phyloP scores from a whole-genome alignment of 139 green algal species.

The Chlamydomonas sphaeroides region DNA sequence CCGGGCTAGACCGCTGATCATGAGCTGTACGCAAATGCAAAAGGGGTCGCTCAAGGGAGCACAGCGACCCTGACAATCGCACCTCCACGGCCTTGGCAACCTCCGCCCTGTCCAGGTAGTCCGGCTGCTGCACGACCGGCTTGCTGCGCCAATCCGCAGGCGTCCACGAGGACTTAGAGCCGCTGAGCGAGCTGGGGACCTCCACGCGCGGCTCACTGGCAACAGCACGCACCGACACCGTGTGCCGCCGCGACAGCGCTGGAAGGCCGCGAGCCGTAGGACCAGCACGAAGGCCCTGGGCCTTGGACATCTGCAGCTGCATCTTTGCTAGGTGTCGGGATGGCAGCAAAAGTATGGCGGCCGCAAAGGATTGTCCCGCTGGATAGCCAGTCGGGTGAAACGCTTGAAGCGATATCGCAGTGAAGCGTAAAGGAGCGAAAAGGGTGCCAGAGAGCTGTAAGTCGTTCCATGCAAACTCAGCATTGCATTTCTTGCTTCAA shows the following conservation, averaged over 20 bases:
- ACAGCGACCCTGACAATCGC: too few relatives aligned
- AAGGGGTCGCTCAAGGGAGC: too few relatives aligned
- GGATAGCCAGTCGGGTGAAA: too few relatives aligned
- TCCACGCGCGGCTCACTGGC: slow-evolving; percentile 17
- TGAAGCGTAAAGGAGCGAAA: too few relatives aligned
- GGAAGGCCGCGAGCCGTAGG: background rate
- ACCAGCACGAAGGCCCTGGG: background rate
- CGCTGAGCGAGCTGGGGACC: background rate
- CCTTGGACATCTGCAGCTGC: slow-evolving; percentile 12
- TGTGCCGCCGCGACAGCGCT: slow-evolving; percentile 9
- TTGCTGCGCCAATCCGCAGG: slow-evolving; percentile 16
- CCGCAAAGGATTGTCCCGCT: too few relatives aligned
- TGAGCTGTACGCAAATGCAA: too few relatives aligned
- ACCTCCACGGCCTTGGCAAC: slow-evolving; percentile 61
- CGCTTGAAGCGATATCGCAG: too few relatives aligned
- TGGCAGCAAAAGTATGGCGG: too few relatives aligned
- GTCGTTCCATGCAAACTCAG: too few relatives aligned
- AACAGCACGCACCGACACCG: slow-evolving; percentile 25
- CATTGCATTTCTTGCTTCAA: too few relatives aligned
- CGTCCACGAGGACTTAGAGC: background rate
- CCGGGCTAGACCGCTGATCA: too few relatives aligned
- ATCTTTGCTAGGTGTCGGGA: background rate
- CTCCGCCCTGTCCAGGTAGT: slow-evolving; percentile 75
- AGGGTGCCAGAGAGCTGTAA: too few relatives aligned
- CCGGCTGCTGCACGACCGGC: slow-evolving; percentile 70